These are phyloP conservation scores for Suhomyces prunicola DNA, from an alignment of 805 yeast genomes.

Conservation along the genomic window DNA sequence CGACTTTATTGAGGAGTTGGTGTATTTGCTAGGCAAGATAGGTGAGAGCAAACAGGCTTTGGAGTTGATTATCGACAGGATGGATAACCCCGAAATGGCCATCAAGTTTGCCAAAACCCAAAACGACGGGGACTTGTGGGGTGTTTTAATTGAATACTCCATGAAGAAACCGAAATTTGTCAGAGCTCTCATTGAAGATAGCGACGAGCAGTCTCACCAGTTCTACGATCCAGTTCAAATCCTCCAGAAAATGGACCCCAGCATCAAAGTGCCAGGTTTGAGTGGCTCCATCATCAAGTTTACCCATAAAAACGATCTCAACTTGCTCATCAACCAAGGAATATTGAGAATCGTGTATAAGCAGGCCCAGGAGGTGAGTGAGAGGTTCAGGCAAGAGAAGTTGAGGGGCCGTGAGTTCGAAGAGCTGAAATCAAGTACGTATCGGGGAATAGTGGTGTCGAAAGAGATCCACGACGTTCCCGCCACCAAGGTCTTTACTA, in stretches of 20 bases:
- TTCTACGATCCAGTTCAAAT: conserved; percentile 9
- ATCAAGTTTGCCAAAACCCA: conserved; percentile 69
- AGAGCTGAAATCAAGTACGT: neutral
- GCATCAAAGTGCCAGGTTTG: conserved; percentile 56
- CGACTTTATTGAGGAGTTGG: conserved; percentile 64
- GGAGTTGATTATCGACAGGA: conserved; percentile 67
- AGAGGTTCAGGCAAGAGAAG: conserved; percentile 2
- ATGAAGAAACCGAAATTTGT: conserved; percentile 73
- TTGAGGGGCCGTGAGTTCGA: conserved; percentile 4
- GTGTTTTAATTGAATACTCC: conserved; percentile 66
- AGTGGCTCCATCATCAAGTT: conserved; percentile 59
- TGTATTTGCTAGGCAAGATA: conserved; percentile 73
- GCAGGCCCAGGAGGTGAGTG: conserved; percentile 8
- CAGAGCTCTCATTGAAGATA: conserved; percentile 64
- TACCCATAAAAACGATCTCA: conserved; percentile 58
- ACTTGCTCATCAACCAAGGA: conserved; percentile 49
- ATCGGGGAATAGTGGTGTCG: neutral
- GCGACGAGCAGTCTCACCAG: conserved; percentile 46
- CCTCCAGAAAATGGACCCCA: conserved; percentile 4
- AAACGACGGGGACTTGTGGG: conserved; percentile 79
- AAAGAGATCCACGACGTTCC: neutral
- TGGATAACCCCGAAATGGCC: conserved; percentile 78
- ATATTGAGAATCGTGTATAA: conserved; percentile 37
- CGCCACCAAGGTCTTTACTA: neutral
- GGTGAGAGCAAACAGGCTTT: conserved; percentile 80